Conservation (phyloP, 495 filamentous ascomycete species). For the Lasiosphaeria miniovina region DNA sequence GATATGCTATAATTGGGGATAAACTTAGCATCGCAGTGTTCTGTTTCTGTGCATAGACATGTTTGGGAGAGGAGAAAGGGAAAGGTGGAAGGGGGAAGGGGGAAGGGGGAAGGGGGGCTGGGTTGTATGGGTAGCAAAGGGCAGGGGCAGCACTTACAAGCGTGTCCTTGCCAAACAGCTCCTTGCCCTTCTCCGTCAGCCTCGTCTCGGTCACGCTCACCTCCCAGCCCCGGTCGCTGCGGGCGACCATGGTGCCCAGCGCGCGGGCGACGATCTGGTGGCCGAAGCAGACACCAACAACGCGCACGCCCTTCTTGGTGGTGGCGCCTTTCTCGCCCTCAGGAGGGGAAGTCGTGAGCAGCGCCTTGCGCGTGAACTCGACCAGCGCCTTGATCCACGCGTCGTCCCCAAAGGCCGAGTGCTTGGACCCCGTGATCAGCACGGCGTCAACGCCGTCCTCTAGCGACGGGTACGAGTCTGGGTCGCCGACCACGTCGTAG, state of each 20-base stretch:
- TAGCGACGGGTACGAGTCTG: constrained; percentile 61
- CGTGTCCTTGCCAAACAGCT: constrained; percentile 65
- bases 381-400: constrained; percentile 77
- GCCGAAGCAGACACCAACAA: constrained; percentile 86
- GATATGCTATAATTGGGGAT: constrained; percentile 52
- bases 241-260: constrained; percentile 63
- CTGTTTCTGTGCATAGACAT: neutral
- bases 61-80: neutral
- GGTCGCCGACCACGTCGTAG: constrained; percentile 63
- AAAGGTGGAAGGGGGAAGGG: constrained; percentile 3
- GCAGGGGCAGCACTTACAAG: constrained; percentile 51
- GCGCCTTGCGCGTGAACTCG: constrained; percentile 58
- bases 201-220: constrained; percentile 67
- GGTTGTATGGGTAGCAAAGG: neutral
- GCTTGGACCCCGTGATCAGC: constrained; percentile 70
- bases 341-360: constrained; percentile 26
- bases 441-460: constrained; percentile 71
- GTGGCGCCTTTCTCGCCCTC: constrained; percentile 10
- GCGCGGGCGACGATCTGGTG: constrained; percentile 87
- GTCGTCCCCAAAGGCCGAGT: constrained; percentile 55
- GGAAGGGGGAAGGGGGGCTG: constrained; percentile 1
- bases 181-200: constrained; percentile 66
- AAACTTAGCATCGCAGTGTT: neutral
- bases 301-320: constrained; percentile 42
- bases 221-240: constrained; percentile 75